Conservation (phyloP, 257 asterid species). For the Nicotiana noctiflora region DNA sequence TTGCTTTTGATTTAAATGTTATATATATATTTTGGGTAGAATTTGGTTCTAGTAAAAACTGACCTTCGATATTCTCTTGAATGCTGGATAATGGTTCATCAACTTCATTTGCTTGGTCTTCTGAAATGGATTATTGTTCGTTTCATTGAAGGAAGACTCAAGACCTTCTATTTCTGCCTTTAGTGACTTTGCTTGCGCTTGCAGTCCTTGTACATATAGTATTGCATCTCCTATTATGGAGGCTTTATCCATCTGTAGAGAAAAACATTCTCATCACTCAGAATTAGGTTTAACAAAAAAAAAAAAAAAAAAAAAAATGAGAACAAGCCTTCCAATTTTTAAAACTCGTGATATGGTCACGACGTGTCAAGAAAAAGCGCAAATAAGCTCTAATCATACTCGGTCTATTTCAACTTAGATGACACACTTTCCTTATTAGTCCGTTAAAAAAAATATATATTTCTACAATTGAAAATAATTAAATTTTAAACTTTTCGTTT, state of each 20-base stretch:
- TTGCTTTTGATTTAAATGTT: not conserved
- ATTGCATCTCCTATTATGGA: conserved; percentile 78
- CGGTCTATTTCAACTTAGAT: too few species aligned
- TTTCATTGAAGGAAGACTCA: conserved; percentile 25
- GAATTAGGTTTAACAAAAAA: not conserved
- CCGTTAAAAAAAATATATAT: too few species aligned
- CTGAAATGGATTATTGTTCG: conserved; percentile 14
- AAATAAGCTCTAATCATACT: not conserved
- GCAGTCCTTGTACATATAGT: conserved; percentile 54
- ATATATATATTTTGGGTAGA: not conserved
- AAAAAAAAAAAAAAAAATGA: too few species aligned
- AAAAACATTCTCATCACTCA: not conserved
- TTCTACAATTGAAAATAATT: too few species aligned
- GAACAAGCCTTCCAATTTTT: not conserved
- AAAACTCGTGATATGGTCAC: too few species aligned
- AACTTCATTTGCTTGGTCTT: conserved; percentile 12
- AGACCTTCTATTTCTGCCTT: conserved; percentile 46
- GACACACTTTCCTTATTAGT: too few species aligned
- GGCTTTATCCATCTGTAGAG: conserved; percentile 71
- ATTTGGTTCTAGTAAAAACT: not conserved
- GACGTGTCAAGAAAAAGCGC: not conserved
- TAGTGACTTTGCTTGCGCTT: conserved; percentile 50
- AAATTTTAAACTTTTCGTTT: too few species aligned
- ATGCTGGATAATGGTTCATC: conserved; percentile 18
- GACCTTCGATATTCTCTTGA: conserved; percentile 58